Evolutionary conservation across 1,139 yeast genomes (phyloP).

Genomic region (Candida sojae): DNA sequence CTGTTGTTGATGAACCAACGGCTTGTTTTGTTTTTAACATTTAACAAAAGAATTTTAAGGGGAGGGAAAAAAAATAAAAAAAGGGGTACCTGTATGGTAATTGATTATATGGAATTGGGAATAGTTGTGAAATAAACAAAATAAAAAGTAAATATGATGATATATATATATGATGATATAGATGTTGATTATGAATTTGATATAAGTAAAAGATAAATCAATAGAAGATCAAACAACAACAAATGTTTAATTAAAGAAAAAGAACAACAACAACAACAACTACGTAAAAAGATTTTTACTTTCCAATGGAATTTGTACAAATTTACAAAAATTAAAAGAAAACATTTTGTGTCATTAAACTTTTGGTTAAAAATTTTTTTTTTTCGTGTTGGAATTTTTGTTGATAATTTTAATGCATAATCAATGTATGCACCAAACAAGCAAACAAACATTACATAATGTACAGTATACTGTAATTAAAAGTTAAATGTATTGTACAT

Average conservation of each 20-base stretch:
- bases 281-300: too few relatives aligned
- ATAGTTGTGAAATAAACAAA: neutral
- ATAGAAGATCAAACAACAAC: neutral
- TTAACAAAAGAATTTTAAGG: neutral
- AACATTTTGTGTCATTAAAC: too few relatives aligned
- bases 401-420: too few relatives aligned
- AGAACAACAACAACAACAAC: too few relatives aligned
- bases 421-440: neutral
- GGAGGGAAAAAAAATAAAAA: too few relatives aligned
- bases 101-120: neutral
- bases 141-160: neutral
- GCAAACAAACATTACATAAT: neutral
- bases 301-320: too few relatives aligned
- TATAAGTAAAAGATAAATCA: neutral
- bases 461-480: too few relatives aligned
- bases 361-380: too few relatives aligned
- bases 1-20: neutral
- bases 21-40: constrained; percentile 1
- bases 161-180: neutral
- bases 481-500: neutral
- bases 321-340: too few relatives aligned
- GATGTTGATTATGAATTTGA: neutral
- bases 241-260: too few relatives aligned
- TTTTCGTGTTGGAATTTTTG: too few relatives aligned
- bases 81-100: neutral